Evolutionary conservation across 2,329 filamentous ascomycete genomes (phyloP).

Genomic region (Phaeosphaeria sp.): DNA sequence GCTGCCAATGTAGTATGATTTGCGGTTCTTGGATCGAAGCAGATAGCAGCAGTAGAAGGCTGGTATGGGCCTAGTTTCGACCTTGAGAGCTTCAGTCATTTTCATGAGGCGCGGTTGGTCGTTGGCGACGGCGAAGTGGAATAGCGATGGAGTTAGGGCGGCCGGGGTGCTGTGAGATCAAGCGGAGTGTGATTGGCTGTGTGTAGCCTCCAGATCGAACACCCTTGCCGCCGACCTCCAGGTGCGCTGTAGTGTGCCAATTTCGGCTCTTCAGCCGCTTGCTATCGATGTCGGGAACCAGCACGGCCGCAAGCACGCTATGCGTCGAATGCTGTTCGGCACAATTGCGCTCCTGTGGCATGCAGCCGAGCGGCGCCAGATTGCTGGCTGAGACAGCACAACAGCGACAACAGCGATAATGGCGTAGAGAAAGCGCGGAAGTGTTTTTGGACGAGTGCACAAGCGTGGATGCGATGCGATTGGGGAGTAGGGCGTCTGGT

Average conservation of each 20-base stretch:
- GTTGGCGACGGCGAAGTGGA: slow-evolving; percentile 20
- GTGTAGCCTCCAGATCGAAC: slow-evolving; percentile 15
- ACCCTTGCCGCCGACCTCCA: slow-evolving; percentile 28
- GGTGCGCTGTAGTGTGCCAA: slow-evolving; percentile 15
- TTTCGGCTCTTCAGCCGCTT: slow-evolving; percentile 1
- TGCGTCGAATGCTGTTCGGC: neutral
- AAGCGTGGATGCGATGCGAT: neutral
- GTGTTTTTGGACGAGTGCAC: neutral
- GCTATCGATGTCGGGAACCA: neutral
- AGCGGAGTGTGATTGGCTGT: slow-evolving; percentile 19
- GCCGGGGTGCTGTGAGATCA: slow-evolving; percentile 20
- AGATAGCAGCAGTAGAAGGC: slow-evolving; percentile 94
- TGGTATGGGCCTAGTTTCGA: slow-evolving; percentile 64
- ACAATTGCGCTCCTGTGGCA: neutral
- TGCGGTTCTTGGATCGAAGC: slow-evolving; percentile 78
- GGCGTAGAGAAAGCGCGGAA: neutral
- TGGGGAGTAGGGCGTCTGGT: neutral
- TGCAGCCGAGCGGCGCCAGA: neutral
- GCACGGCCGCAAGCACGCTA: too few species aligned
- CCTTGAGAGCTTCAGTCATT: slow-evolving; percentile 17
- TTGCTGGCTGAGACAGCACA: neutral
- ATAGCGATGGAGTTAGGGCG: slow-evolving; percentile 13
- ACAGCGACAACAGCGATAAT: neutral
- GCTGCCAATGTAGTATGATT: slow-evolving; percentile 84
- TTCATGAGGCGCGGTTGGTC: slow-evolving; percentile 14